Evolutionary conservation across 2,329 filamentous ascomycete genomes (phyloP).

Genomic region (Alternaria solani): DNA sequence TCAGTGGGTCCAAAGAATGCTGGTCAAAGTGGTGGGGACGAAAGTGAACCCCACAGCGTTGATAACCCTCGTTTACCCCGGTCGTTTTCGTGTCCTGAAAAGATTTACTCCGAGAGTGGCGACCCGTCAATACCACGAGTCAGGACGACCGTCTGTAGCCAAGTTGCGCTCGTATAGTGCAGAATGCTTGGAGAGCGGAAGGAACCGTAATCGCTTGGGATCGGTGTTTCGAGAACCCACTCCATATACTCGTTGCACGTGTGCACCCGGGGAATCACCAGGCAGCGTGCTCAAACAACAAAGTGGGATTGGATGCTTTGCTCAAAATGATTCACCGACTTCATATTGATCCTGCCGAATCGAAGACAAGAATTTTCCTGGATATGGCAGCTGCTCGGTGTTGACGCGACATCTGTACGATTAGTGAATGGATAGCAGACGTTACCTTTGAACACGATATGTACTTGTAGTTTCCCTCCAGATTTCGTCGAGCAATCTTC

Average conservation of each 20-base stretch:
- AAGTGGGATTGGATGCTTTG: conserved; percentile 1
- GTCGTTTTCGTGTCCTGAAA: background rate
- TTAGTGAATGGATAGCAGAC: background rate
- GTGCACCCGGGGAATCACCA: background rate
- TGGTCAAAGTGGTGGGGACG: background rate
- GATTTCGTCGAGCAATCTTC: background rate
- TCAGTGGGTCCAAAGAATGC: background rate
- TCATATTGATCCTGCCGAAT: background rate
- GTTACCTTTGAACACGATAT: background rate
- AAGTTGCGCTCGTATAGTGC: background rate
- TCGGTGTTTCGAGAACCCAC: background rate
- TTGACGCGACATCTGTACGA: background rate
- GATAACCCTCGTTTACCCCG: background rate
- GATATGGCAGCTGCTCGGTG: background rate
- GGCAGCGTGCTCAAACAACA: conserved; percentile 2
- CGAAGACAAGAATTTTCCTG: background rate
- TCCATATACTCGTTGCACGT: background rate
- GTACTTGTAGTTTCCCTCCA: background rate
- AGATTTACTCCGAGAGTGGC: background rate
- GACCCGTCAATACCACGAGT: background rate
- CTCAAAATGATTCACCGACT: background rate
- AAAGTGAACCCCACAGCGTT: background rate
- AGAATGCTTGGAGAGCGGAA: background rate
- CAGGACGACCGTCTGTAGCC: background rate
- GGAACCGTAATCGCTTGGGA: background rate